Base-by-base conservation (phyloP, 345 rosid genomes). In the Eucalyptus pauciflora region DNA sequence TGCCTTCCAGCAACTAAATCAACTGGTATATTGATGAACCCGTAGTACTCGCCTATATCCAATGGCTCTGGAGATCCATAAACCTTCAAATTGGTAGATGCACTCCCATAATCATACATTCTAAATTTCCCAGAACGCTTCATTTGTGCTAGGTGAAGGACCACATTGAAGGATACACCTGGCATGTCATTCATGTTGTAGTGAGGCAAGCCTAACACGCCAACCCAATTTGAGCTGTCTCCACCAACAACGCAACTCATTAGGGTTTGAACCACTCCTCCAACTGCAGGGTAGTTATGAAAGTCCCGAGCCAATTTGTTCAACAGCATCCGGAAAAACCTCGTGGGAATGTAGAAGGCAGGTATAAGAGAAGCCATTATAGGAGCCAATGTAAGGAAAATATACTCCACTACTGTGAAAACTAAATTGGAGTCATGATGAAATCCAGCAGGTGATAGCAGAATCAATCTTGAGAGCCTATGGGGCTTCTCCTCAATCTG, bases 141-240 rank as follows among this genome's bases (percentile, higher is more conserved):
- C 91, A 98, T 95, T 90, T 98, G 99, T 50, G 99, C 97, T 58
- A 98, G 97, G 92, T 98, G 99, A 67, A 93, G 96, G 51, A 92
- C 97, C 81, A 96, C 99, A 15, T 92, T 94, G 86, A 95, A 94
- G 6, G 99, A 95, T 60, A 98, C 95, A 50, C 98, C 99, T 1
- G 99, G 99, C 99, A 98, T 97, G 91, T 98, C 99, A 58, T 98
- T 95, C 98, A 98, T 98, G 93, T 98, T 98, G 93, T 95, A 97
- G 92, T 98, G 99, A 12, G 99, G 98, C 89, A 96, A 88, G 13
- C 99, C 99, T 54, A 97, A 86, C 54, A 96, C 97, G 49, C 99
- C 99, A 29, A 98, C 96, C 99, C 99, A 98, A 85, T 98, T 95
- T n/a, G 99, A 98, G 94, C 99, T 97, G 92, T 98, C 99, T 86